These are phyloP conservation scores for Linum lewisii DNA, from an alignment of 345 rosid species.

Conservation along the genomic window DNA sequence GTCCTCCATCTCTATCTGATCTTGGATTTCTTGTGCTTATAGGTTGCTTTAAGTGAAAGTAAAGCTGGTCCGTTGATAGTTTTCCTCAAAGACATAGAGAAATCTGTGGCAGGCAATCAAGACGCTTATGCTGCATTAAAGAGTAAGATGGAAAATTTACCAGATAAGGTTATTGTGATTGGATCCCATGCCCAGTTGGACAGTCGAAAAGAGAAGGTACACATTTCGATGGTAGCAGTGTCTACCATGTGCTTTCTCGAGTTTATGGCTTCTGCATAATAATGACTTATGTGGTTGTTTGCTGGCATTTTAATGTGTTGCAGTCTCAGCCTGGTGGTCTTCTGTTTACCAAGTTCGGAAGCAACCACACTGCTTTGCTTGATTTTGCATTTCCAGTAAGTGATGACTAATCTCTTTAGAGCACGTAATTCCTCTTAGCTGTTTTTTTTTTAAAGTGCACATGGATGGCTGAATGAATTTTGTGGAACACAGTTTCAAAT, in stretches of 20 bases:
- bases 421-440: background rate
- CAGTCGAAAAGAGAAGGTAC: conserved; percentile 90
- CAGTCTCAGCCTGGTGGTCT: conserved; percentile 96
- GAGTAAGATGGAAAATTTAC: conserved; percentile 71
- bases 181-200: conserved; percentile 91
- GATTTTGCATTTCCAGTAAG: conserved; percentile 93
- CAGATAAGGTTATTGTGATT: conserved; percentile 65
- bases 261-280: background rate
- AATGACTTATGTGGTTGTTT: background rate
- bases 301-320: conserved; percentile 9
- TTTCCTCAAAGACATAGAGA: conserved; percentile 88
- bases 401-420: background rate
- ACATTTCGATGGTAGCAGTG: conserved; percentile 1
- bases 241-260: background rate
- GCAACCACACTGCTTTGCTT: conserved; percentile 84
- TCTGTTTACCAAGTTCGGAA: conserved; percentile 83
- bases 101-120: conserved; percentile 60
- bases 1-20: conserved; percentile 1
- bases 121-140: conserved; percentile 57
- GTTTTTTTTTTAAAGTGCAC: background rate
- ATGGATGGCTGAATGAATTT: background rate
- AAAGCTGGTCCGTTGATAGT: conserved; percentile 62
- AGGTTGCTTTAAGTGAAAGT: conserved; percentile 72
- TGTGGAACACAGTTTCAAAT: no score
- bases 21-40: conserved; percentile 14